These are phyloP conservation scores for Grigorovia humatica DNA, from an alignment of 805 yeast genomes.

Conservation along the genomic window DNA sequence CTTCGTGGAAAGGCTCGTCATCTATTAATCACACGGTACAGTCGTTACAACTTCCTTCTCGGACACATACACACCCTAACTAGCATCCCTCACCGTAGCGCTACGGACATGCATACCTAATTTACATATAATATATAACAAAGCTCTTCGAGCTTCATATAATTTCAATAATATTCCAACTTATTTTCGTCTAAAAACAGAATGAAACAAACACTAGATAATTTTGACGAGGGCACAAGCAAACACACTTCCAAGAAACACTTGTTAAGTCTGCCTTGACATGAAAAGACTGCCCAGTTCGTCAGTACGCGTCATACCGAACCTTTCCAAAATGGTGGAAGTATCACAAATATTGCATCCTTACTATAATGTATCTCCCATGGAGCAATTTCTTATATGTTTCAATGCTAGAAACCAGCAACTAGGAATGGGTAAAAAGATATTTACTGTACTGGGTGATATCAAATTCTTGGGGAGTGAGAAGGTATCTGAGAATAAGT, in stretches of 20 bases:
- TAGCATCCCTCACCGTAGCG: not conserved
- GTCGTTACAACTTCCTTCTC: not conserved
- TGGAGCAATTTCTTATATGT: constrained; percentile 19
- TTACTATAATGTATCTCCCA: constrained; percentile 16
- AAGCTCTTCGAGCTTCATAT: not conserved
- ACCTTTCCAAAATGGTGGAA: not conserved
- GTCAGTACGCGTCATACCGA: not conserved
- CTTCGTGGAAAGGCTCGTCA: not conserved
- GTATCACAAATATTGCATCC: constrained; percentile 14
- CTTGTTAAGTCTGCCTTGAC: too few species aligned
- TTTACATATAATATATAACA: not conserved
- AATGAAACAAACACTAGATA: not conserved
- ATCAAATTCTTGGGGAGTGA: not conserved
- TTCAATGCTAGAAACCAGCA: constrained; percentile 11
- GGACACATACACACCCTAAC: not conserved
- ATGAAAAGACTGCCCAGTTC: not conserved
- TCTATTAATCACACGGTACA: not conserved
- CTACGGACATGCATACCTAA: not conserved
- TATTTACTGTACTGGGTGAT: constrained; percentile 10
- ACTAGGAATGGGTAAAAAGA: constrained; percentile 13
- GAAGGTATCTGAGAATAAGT: not conserved
- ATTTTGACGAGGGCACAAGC: too few species aligned
- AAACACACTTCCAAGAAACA: too few species aligned
- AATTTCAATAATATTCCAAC: not conserved
- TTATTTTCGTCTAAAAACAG: constrained; percentile 7